These are phyloP conservation scores for Teratosphaeria zuluensis DNA, from an alignment of 2,329 filamentous ascomycete species.

Conservation along the genomic window DNA sequence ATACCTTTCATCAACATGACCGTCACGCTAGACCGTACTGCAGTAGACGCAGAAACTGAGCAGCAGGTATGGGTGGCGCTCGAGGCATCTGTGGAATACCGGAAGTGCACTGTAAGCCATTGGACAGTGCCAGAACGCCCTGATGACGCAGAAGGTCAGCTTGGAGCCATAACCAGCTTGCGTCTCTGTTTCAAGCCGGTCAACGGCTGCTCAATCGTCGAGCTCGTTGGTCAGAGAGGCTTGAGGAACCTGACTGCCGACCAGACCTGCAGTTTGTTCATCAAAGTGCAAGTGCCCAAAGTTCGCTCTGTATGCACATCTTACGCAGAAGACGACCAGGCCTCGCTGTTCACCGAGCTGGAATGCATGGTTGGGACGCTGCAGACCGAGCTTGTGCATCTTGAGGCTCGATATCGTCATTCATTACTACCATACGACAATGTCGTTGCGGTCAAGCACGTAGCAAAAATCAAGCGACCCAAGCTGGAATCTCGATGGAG, in stretches of 20 bases:
- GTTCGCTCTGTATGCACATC: constrained; percentile 2
- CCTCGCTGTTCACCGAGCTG: constrained; percentile 22
- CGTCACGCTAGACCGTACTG: constrained; percentile 11
- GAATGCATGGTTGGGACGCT: constrained; percentile 25
- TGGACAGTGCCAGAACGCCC: not conserved
- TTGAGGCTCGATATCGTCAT: constrained; percentile 27
- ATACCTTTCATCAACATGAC: constrained; percentile 20
- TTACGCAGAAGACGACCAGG: constrained; percentile 12
- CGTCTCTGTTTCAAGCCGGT: constrained; percentile 23
- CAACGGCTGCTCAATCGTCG: constrained; percentile 14
- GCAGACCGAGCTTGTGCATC: constrained; percentile 20
- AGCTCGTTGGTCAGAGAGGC: constrained; percentile 22
- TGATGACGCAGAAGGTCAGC: not conserved
- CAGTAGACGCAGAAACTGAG: constrained; percentile 16
- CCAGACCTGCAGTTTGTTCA: constrained; percentile 18
- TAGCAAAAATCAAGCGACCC: constrained; percentile 21
- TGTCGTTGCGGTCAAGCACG: constrained; percentile 19
- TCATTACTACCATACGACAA: constrained; percentile 24
- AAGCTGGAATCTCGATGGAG: constrained; percentile 27
- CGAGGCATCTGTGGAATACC: constrained; percentile 15
- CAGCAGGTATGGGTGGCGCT: constrained; percentile 22
- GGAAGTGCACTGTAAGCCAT: not conserved
- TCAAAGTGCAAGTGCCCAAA: constrained; percentile 18
- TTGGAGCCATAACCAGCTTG: constrained; percentile 17
- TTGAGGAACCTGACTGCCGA: constrained; percentile 16